Evolutionary conservation across 73 alveolate species (phyloP).

Genomic region (Uronychia binucleata): DNA sequence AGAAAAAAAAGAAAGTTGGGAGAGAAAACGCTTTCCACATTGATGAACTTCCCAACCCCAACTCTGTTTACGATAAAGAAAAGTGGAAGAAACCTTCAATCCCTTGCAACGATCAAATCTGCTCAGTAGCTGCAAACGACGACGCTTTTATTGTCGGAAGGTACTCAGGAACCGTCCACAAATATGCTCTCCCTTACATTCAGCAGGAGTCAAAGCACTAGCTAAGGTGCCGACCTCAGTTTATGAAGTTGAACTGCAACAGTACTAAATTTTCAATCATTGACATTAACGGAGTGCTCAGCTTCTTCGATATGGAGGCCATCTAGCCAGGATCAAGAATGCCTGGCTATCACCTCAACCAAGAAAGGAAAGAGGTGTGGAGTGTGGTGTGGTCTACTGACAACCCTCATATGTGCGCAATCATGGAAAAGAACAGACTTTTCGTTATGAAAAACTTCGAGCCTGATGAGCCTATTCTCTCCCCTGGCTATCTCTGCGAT

Average conservation of each 20-base stretch:
- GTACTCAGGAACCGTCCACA: conserved; percentile 84
- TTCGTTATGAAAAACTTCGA: conserved; percentile 77
- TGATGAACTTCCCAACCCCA: conserved; percentile 93
- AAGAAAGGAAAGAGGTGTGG: conserved; percentile 98
- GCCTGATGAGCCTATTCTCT: conserved; percentile 96
- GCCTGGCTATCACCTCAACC: conserved; percentile 49
- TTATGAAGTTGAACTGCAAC: conserved; percentile 71
- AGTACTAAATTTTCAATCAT: conserved; percentile 81
- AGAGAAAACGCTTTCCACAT: conserved; percentile 95
- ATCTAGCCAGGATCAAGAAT: conserved; percentile 27
- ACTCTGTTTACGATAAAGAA: conserved; percentile 79
- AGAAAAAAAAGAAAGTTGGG: conserved; percentile 90
- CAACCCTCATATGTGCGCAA: conserved; percentile 94
- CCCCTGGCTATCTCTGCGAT: conserved; percentile 97
- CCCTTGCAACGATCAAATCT: conserved; percentile 90
- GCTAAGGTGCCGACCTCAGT: conserved; percentile 75
- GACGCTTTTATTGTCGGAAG: conserved; percentile 94
- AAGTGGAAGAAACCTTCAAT: conserved; percentile 77
- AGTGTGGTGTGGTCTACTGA: conserved; percentile 97
- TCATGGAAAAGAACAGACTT: conserved; percentile 97
- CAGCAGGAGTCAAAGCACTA: conserved; percentile 69
- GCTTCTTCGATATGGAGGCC: conserved; percentile 68
- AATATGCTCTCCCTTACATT: conserved; percentile 88
- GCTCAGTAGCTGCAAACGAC: conserved; percentile 96
- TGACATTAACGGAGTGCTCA: conserved; percentile 83